Percentiles rank a stretch among this genome's conserved stretches.
Evolutionary conservation across 306 rosid genomes (phyloP).

Genomic region (Geum urbanum): DNA sequence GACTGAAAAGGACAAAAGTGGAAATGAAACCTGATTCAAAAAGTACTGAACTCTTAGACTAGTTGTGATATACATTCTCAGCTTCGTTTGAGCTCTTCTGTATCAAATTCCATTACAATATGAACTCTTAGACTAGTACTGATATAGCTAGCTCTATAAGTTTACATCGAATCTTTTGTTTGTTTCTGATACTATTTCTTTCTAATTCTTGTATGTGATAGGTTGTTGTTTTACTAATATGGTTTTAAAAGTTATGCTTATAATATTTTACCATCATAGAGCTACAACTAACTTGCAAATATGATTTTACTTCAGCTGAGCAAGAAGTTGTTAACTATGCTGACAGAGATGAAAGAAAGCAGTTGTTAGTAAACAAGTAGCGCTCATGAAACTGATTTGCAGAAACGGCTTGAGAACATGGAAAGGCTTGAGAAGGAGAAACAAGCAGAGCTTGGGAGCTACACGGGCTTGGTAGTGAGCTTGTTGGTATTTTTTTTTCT

Average conservation of each 20-base stretch:
- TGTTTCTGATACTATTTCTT: not conserved
- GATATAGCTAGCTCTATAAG: not conserved
- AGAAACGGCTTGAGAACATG: conserved; percentile 90
- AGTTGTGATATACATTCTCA: conserved; percentile 16
- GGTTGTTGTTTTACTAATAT: conserved; percentile 16
- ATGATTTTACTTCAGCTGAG: too few relatives aligned
- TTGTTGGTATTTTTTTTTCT: too few relatives aligned
- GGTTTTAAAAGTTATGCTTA: not conserved
- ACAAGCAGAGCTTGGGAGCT: conserved; percentile 84
- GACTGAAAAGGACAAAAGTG: conserved; percentile 87
- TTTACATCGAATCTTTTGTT: not conserved
- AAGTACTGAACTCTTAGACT: too few relatives aligned
- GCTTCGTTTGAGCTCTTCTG: conserved; percentile 10
- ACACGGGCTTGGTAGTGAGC: conserved; percentile 76
- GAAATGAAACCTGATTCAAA: conserved; percentile 89
- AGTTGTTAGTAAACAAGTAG: too few relatives aligned
- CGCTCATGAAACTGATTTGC: too few relatives aligned
- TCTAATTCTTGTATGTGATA: not conserved
- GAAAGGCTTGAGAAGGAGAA: conserved; percentile 85
- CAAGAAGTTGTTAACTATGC: too few relatives aligned
- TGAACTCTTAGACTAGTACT: not conserved
- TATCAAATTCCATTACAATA: not conserved
- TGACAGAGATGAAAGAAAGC: too few relatives aligned
- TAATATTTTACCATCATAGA: not conserved
- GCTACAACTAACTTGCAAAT: not conserved